A percentile compares a stretch with the other conserved stretches of the same genome.
These are phyloP conservation scores for Ogataea nakhonphanomensis DNA, from an alignment of 805 yeast species.

Conservation along the genomic window DNA sequence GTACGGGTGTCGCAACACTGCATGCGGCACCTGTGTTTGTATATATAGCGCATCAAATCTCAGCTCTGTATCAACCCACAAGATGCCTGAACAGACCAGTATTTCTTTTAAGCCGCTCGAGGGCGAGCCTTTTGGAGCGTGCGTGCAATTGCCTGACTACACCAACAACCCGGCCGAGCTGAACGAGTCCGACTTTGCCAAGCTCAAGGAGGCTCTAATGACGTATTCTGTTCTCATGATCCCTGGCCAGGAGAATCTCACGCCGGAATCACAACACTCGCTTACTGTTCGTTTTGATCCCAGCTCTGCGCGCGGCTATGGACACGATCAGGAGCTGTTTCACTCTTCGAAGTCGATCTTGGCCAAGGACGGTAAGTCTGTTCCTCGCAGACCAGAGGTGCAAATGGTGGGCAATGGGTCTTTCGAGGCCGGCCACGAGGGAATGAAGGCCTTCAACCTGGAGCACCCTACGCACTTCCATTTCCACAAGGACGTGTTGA, in stretches of 20 bases:
- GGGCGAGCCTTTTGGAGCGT: conserved; percentile 65
- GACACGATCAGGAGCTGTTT: conserved; percentile 75
- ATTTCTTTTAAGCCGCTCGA: conserved; percentile 45
- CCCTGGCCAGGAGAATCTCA: conserved; percentile 63
- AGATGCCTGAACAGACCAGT: conserved; percentile 22
- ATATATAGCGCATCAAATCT: conserved; percentile 4
- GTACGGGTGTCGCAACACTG: conserved; percentile 9
- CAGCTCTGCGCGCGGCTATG: conserved; percentile 63
- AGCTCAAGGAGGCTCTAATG: conserved; percentile 61
- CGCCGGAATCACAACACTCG: conserved; percentile 72
- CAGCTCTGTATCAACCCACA: not conserved
- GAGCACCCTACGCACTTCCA: conserved; percentile 83
- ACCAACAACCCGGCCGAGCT: conserved; percentile 72
- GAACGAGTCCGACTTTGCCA: conserved; percentile 60
- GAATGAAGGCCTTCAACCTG: conserved; percentile 49
- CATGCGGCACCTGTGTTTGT: conserved; percentile 1
- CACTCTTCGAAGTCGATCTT: conserved; percentile 65
- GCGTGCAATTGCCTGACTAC: conserved; percentile 59
- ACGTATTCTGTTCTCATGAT: conserved; percentile 69
- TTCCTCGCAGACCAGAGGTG: conserved; percentile 83
- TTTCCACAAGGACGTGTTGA: conserved; percentile 68
- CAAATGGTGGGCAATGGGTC: conserved; percentile 84
- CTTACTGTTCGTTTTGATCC: conserved; percentile 81
- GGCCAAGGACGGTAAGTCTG: conserved; percentile 75
- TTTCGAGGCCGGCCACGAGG: conserved; percentile 43